phyloP scores from a whole-genome alignment of 768 basidiomycete genomes.

The Leccinum pellstonianum region DNA sequence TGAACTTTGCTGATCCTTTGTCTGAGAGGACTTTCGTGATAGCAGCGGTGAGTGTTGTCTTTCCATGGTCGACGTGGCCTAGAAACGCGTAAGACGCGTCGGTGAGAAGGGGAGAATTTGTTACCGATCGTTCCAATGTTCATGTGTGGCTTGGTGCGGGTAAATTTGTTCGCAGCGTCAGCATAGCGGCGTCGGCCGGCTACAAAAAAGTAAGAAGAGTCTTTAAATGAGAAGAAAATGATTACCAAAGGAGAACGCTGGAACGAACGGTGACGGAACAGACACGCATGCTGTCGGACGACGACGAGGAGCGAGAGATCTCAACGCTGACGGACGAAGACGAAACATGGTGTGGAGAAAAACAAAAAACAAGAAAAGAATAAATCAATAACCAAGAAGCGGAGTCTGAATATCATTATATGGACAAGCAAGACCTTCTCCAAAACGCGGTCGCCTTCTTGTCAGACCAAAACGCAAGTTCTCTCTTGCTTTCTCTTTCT shows the following conservation, averaged over 20 bases:
- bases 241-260: slow-evolving; percentile 11
- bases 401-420: slow-evolving; percentile 30
- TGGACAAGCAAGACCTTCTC: slow-evolving; percentile 71
- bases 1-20: slow-evolving; percentile 75
- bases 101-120: background rate
- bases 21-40: slow-evolving; percentile 91
- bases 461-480: slow-evolving; percentile 72
- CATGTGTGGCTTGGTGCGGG: slow-evolving; percentile 85
- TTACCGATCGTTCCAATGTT: slow-evolving; percentile 92
- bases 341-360: slow-evolving; percentile 27
- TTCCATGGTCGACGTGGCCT: slow-evolving; percentile 97
- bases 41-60: slow-evolving; percentile 94
- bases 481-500: background rate
- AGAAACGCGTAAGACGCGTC: slow-evolving; percentile 21
- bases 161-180: slow-evolving; percentile 57
- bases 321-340: slow-evolving; percentile 14
- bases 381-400: slow-evolving; percentile 3
- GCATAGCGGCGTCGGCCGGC: slow-evolving; percentile 62
- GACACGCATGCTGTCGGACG: slow-evolving; percentile 13
- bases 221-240: background rate
- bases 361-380: background rate
- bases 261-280: slow-evolving; percentile 1
- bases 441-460: slow-evolving; percentile 84
- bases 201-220: background rate
- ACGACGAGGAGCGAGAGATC: slow-evolving; percentile 15